Conservation (phyloP, 2,329 filamentous ascomycete species). For the Aureobasidium mangrovei region DNA sequence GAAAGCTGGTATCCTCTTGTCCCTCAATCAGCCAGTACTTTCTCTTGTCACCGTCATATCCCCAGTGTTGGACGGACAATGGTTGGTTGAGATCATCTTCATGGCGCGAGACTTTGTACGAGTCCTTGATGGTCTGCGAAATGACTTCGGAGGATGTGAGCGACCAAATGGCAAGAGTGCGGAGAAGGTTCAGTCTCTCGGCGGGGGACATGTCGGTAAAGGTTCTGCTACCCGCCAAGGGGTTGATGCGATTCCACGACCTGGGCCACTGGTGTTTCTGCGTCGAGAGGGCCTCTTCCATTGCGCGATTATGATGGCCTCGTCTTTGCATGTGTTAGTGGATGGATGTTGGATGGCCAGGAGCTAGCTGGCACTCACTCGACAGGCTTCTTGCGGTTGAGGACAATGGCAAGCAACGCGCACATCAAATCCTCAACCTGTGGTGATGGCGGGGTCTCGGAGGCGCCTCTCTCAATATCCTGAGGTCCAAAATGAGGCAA, state of each 20-base stretch:
- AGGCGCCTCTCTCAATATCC: constrained; percentile 82
- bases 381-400: constrained; percentile 97
- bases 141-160: constrained; percentile 80
- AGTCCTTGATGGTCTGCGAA: constrained; percentile 71
- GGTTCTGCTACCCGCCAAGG: constrained; percentile 66
- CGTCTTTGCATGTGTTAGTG: constrained; percentile 47
- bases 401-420: constrained; percentile 73
- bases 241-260: constrained; percentile 75
- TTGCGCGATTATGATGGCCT: constrained; percentile 82
- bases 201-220: constrained; percentile 77
- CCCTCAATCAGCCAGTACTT: constrained; percentile 93
- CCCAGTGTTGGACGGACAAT: constrained; percentile 84
- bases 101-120: constrained; percentile 80
- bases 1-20: constrained; percentile 85
- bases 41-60: constrained; percentile 78
- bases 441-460: constrained; percentile 68
- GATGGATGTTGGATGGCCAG: not conserved
- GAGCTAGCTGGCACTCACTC: constrained; percentile 55
- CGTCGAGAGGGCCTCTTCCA: constrained; percentile 83
- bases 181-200: constrained; percentile 72
- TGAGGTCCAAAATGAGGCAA: constrained; percentile 86
- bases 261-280: constrained; percentile 84
- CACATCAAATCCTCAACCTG: constrained; percentile 83
- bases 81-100: constrained; percentile 74
- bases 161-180: constrained; percentile 78